Base-by-base conservation (phyloP, 305 asterid species). In the Euphrasia arctica region DNA sequence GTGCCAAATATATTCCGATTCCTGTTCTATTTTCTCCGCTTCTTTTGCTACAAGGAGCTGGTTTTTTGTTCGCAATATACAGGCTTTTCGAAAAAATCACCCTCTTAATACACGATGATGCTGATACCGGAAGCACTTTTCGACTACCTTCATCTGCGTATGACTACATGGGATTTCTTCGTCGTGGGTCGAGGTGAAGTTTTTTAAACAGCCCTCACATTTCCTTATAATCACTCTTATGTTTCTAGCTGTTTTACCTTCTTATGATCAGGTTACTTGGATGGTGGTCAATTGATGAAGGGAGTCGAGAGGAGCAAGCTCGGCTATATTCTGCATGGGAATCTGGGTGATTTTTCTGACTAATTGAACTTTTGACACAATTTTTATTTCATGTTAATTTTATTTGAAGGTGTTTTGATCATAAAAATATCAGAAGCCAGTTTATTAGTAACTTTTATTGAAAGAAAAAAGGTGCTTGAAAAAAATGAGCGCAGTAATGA, bases 251-350 rank as follows among this genome's bases (percentile, higher is more conserved):
- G 59, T 58, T 48, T 48, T 25, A 65, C 39, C 74, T 61, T 70
- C 14, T 12, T 62, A 69, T 39, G 45, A 9, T 60, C 81, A 90
- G 97, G 85, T 84, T 85, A 56, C 70, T 90, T 58, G 97, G 97
- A 63, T 91, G 97, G 98, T 91, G 95, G 96, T 91, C 98, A 32
- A 89, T 91, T 58, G 98, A 91, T 70, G 97, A 89, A 87, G 86
- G 88, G 62, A 91, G 98, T 73, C 84, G 82, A 64, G 96, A 89
- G 77, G 98, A 91, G 77, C 90, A 86, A 75, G 98, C 98, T 66
- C 91, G 93, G 60, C 75, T 92, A 36, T 92, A 85, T 70, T 82
- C 63, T 74, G 77, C 86, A 2, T 83, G 79, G 63, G 80, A 83
- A 66, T 83, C 96, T 7, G 95, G 95, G 97, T 89, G 54, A 59